Conservation (phyloP, 345 rosid genomes). For the Angophora floribunda region DNA sequence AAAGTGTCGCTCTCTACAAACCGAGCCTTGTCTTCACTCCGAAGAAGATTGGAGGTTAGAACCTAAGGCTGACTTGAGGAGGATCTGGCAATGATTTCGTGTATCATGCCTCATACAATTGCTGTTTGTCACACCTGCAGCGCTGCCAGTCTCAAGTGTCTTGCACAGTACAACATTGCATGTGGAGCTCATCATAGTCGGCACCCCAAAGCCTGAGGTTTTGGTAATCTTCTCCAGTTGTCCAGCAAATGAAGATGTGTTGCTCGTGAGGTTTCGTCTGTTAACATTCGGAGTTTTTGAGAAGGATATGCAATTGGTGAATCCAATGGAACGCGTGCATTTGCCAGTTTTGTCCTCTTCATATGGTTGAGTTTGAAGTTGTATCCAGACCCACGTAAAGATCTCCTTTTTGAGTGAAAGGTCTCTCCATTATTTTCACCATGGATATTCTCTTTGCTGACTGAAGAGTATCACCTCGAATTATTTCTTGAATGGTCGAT, state of each 20-base stretch:
- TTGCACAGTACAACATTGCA: neutral
- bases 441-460: neutral
- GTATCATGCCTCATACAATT: neutral
- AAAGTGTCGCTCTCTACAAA: neutral
- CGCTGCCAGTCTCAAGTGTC: neutral
- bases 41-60: neutral
- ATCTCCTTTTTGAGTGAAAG: accelerated
- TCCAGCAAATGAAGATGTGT: accelerated
- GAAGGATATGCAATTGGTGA: neutral
- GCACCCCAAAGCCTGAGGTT: neutral
- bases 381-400: neutral
- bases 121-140: neutral
- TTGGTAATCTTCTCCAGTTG: neutral
- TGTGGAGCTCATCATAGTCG: neutral
- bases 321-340: neutral
- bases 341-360: neutral
- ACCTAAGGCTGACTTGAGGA: neutral
- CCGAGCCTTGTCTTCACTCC: accelerated
- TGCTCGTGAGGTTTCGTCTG: neutral
- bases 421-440: neutral
- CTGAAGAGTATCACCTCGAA: neutral
- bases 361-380: neutral
- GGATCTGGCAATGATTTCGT: neutral
- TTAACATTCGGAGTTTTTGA: neutral
- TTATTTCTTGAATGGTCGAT: neutral